phyloP scores from a whole-genome alignment of 306 rosid genomes.

The Alnus glutinosa region DNA sequence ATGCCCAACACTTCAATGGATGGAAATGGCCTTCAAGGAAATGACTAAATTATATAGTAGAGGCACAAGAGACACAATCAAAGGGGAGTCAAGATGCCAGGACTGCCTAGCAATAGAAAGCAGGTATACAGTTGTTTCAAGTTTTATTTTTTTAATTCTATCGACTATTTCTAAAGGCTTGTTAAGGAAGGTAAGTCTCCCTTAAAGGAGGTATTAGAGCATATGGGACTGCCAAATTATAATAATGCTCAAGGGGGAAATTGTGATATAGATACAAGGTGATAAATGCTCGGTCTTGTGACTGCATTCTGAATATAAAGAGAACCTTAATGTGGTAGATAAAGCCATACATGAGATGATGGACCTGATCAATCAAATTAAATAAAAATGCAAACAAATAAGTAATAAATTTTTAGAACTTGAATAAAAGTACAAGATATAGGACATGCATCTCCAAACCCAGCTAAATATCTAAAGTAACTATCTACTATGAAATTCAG shows the following conservation, averaged over 20 bases:
- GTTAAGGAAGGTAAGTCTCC: background rate
- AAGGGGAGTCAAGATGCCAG: background rate
- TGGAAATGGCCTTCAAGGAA: background rate
- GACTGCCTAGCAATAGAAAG: background rate
- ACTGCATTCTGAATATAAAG: background rate
- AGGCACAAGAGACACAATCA: background rate
- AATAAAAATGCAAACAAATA: background rate
- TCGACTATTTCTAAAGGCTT: background rate
- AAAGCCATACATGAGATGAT: background rate
- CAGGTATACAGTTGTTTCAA: background rate
- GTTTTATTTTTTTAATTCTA: background rate
- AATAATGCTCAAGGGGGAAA: background rate
- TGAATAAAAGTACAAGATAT: background rate
- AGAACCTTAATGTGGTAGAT: background rate
- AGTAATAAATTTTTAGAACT: background rate
- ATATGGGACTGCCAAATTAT: background rate
- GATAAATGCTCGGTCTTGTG: background rate
- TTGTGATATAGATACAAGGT: background rate
- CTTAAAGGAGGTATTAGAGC: background rate
- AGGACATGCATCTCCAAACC: background rate
- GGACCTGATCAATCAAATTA: background rate
- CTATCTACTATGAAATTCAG: background rate
- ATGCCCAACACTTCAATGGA: background rate
- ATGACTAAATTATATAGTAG: background rate
- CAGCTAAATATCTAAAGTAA: background rate